A percentile compares a stretch with the other conserved stretches of the same genome.
phyloP scores from a whole-genome alignment of 805 yeast genomes.

The Cyberlindnera japonica region DNA sequence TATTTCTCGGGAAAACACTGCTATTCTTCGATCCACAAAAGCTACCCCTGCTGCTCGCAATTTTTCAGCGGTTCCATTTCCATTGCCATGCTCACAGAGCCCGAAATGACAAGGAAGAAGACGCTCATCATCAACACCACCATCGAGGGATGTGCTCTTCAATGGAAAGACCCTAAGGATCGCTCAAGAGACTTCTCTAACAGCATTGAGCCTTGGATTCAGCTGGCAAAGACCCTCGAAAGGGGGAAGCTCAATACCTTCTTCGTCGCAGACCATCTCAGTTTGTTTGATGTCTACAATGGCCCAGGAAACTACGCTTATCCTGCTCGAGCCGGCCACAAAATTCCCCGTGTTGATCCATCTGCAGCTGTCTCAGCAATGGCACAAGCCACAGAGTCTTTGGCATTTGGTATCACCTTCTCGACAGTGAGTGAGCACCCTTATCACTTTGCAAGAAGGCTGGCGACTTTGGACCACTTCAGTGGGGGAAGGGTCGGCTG shows the following conservation, averaged over 20 bases:
- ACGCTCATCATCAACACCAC: not conserved
- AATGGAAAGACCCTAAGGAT: slow-evolving; percentile 30
- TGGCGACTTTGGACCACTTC: slow-evolving; percentile 44
- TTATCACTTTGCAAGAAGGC: slow-evolving; percentile 40
- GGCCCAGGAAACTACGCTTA: slow-evolving; percentile 20
- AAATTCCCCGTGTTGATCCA: slow-evolving; percentile 39
- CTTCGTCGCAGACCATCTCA: slow-evolving; percentile 39
- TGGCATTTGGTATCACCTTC: slow-evolving; percentile 42
- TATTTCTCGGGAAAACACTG: too few species aligned
- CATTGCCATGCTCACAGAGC: too few species aligned
- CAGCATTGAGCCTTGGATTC: slow-evolving; percentile 36
- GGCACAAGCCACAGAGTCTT: slow-evolving; percentile 38
- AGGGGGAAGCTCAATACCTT: slow-evolving; percentile 37
- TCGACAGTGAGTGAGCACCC: slow-evolving; percentile 45
- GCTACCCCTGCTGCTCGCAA: too few species aligned
- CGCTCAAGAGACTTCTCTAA: slow-evolving; percentile 12
- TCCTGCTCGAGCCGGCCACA: slow-evolving; percentile 25
- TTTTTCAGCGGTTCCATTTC: not conserved
- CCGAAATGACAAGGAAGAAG: not conserved
- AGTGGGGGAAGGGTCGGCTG: slow-evolving; percentile 46
- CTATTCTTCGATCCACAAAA: too few species aligned
- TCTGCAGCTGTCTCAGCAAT: slow-evolving; percentile 36
- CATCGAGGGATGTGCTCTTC: not conserved
- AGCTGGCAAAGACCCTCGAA: slow-evolving; percentile 36
- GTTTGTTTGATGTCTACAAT: slow-evolving; percentile 37